phyloP scores from a whole-genome alignment of 192 early-diverging fungal species.

The Mortierella hygrophila region DNA sequence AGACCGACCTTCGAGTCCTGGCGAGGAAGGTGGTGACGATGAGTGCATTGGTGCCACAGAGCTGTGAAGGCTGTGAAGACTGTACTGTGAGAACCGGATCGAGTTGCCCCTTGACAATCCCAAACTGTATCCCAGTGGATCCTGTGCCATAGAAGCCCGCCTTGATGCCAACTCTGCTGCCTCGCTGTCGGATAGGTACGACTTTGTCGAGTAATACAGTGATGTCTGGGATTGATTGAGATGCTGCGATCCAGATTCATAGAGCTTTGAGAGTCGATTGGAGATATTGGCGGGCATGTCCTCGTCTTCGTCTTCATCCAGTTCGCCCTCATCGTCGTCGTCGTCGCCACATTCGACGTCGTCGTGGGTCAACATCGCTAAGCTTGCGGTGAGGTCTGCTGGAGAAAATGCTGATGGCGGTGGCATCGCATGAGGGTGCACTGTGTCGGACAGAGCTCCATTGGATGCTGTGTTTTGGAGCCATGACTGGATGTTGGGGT shows the following conservation, averaged over 20 bases:
- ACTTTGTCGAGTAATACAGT: conserved; percentile 47
- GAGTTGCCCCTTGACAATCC: conserved; percentile 38
- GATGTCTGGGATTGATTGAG: conserved; percentile 49
- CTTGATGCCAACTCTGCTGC: conserved; percentile 24
- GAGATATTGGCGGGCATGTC: conserved; percentile 30
- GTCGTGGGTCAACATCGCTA: conserved; percentile 5
- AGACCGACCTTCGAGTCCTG: conserved; percentile 9
- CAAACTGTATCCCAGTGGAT: conserved; percentile 32
- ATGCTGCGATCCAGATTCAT: conserved; percentile 36
- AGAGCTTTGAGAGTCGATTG: conserved; percentile 39
- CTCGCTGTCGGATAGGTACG: conserved; percentile 28
- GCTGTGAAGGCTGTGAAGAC: conserved; percentile 24
- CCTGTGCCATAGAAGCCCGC: conserved; percentile 33
- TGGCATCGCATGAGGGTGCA: not conserved
- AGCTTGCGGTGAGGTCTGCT: conserved; percentile 14
- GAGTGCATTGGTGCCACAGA: conserved; percentile 8
- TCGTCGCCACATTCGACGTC: conserved; percentile 1
- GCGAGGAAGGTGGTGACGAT: conserved; percentile 20
- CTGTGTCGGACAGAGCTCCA: not conserved
- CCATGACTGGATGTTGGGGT: conserved; percentile 27
- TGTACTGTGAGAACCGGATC: conserved; percentile 41
- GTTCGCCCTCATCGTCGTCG: conserved; percentile 31
- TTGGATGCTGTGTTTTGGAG: conserved; percentile 2
- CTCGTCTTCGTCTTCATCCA: conserved; percentile 42
- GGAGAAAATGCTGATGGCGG: conserved; percentile 15